Percentiles rank a stretch among this genome's conserved stretches.
phyloP scores from a whole-genome alignment of 1,139 yeast species.

The Meyerozyma athensensis region DNA sequence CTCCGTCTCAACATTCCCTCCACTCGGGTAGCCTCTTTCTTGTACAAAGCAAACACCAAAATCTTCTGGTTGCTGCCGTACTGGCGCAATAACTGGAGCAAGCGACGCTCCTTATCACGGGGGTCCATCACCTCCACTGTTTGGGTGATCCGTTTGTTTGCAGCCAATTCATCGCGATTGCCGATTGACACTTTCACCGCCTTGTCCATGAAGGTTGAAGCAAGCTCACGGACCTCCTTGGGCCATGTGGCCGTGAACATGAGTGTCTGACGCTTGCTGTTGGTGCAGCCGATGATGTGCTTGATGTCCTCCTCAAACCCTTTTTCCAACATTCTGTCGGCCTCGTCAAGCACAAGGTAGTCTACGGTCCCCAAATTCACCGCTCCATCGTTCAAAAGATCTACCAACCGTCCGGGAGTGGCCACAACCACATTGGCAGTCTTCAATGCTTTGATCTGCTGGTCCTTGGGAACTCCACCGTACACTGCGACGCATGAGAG shows the following conservation, averaged over 20 bases:
- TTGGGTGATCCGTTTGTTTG: slow-evolving; percentile 91
- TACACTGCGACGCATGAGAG: slow-evolving; percentile 80
- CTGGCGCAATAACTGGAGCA: slow-evolving; percentile 66
- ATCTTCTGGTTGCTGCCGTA: slow-evolving; percentile 81
- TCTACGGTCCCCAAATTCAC: slow-evolving; percentile 64
- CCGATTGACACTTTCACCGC: slow-evolving; percentile 93
- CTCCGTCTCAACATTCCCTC: slow-evolving; percentile 70
- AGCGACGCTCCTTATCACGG: slow-evolving; percentile 69
- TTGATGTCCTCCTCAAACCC: slow-evolving; percentile 97
- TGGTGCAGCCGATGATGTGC: slow-evolving; percentile 60
- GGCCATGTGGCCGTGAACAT: slow-evolving; percentile 94
- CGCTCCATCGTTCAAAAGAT: slow-evolving; percentile 84
- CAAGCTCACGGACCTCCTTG: slow-evolving; percentile 87
- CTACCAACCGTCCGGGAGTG: slow-evolving; percentile 94
- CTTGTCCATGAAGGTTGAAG: slow-evolving; percentile 72
- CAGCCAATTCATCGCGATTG: slow-evolving; percentile 87
- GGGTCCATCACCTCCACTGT: slow-evolving; percentile 91
- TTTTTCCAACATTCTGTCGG: slow-evolving; percentile 93
- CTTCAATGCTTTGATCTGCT: slow-evolving; percentile 66
- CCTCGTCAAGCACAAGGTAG: slow-evolving; percentile 90
- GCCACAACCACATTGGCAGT: slow-evolving; percentile 80
- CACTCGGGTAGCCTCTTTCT: slow-evolving; percentile 91
- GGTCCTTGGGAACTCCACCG: slow-evolving; percentile 97
- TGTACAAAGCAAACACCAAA: slow-evolving; percentile 87
- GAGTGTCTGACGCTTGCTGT: slow-evolving; percentile 64